Evolutionary conservation across 2,329 filamentous ascomycete species (phyloP).

Genomic region (Ophiostoma australiae): DNA sequence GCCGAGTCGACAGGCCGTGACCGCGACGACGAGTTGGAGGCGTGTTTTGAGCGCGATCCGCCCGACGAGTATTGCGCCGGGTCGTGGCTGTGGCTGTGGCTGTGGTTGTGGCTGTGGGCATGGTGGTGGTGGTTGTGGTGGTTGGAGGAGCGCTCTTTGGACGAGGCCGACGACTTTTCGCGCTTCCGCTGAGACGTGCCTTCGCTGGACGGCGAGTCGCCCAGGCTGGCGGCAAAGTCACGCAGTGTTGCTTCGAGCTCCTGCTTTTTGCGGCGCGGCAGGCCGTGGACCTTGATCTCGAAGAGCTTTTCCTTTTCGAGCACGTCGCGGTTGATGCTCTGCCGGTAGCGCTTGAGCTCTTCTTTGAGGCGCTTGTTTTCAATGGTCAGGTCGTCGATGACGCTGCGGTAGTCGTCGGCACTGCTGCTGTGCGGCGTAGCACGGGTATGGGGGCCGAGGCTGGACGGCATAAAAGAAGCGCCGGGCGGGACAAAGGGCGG

Average conservation of each 20-base stretch:
- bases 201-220: conserved; percentile 43
- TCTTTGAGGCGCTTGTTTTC: conserved; percentile 76
- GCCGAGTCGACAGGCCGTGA: conserved; percentile 56
- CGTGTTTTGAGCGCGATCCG: conserved; percentile 46
- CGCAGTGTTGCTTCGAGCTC: conserved; percentile 70
- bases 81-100: not conserved
- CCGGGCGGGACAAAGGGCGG: conserved; percentile 20
- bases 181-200: conserved; percentile 40
- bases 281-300: conserved; percentile 72
- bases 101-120: conserved; percentile 16
- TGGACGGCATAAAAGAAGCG: conserved; percentile 19
- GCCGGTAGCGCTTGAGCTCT: conserved; percentile 66
- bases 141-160: conserved; percentile 31
- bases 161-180: conserved; percentile 37
- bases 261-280: conserved; percentile 66
- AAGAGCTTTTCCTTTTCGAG: conserved; percentile 73
- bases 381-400: conserved; percentile 82
- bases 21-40: conserved; percentile 51
- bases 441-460: not conserved
- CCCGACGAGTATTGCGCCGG: conserved; percentile 38
- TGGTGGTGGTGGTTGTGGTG: conserved; percentile 31
- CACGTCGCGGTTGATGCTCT: conserved; percentile 55
- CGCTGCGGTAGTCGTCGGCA: conserved; percentile 70
- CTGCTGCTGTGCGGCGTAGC: conserved; percentile 52
- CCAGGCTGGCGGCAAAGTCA: conserved; percentile 61